phyloP scores from a whole-genome alignment of 1,284 basidiomycete species.

The Coriolopsis trogii region DNA sequence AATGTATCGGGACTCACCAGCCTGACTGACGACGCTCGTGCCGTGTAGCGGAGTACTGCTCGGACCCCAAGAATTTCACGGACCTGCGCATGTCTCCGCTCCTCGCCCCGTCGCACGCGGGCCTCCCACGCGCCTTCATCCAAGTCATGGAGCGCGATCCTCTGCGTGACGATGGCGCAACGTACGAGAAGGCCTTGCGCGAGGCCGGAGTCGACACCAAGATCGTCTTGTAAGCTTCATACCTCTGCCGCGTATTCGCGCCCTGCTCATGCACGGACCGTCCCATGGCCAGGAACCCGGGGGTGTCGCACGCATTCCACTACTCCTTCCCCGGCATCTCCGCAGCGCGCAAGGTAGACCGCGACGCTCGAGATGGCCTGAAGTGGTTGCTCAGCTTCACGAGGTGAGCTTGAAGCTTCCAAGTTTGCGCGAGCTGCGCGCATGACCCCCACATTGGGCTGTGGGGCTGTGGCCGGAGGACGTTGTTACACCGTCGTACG shows the following conservation, averaged over 20 bases:
- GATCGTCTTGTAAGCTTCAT: conserved; percentile 17
- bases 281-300: conserved; percentile 9
- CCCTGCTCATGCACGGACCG: background rate
- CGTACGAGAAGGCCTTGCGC: conserved; percentile 26
- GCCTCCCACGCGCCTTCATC: conserved; percentile 25
- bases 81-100: conserved; percentile 22
- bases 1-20: too few species aligned
- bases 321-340: background rate
- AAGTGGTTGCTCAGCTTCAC: conserved; percentile 6
- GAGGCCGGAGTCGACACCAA: conserved; percentile 25
- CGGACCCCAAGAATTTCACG: conserved; percentile 3
- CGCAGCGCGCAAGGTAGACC: background rate
- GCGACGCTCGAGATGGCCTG: conserved; percentile 1
- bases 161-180: conserved; percentile 27
- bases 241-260: background rate
- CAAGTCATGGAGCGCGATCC: conserved; percentile 26
- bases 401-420: background rate
- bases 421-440: too few species aligned
- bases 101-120: conserved; percentile 17
- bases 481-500: too few species aligned
- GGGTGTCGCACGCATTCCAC: conserved; percentile 15
- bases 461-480: too few species aligned
- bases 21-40: too few species aligned
- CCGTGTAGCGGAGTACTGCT: background rate
- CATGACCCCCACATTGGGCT: too few species aligned